Evolutionary conservation across 331 rosid genomes (phyloP), one percentile per base, ranked within the genome.

Genomic region (Malus hybrid): DNA sequence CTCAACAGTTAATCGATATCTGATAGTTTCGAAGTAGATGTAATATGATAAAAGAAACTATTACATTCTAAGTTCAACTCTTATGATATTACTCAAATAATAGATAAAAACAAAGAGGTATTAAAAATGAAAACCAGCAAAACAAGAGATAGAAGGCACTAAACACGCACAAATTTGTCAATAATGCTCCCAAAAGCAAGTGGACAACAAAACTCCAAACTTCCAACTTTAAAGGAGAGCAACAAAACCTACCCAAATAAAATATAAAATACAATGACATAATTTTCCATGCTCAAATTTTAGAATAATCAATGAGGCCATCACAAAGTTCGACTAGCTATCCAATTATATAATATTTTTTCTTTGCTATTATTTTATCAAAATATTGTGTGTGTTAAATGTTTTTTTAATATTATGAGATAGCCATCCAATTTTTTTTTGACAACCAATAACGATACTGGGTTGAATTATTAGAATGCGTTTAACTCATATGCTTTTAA

Each of bases 141-240:
- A 10, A n/a, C 11, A 34, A 19, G 15, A 32, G 26, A 9, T 7
- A 2, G 24, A 32, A 7, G 19, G 24, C 30, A 63, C 1, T 18
- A 10, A 13, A 18, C 57, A 52, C 6, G 42, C 13, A 30, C 24
- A 64, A 10, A 18, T 32, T 32, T 8, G 24, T 30, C 70, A 34
- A 28, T 61, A 13, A 22, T 48, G 62, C 6, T 66, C 65, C 55
- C 75, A 33, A 34, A 34, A 58, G 80, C 77, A 77, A 72, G 83
- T 60, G 88, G 86, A 69, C 86, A 81, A 68, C 70, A 66, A 75
- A 29, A 30, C 88, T 83, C 83, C 89, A 68, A 79, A 28, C 56
- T 57, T 77, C 46, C 46, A 42, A 42, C 46, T 42, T 42, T 10
- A 42, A 42, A 42, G 46, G 46, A 42, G 46, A 42, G 46, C 13